A percentile compares a stretch with the other conserved stretches of the same genome.
Conservation (phyloP, 2,329 filamentous ascomycete species). For the Cladosporium colombiae region DNA sequence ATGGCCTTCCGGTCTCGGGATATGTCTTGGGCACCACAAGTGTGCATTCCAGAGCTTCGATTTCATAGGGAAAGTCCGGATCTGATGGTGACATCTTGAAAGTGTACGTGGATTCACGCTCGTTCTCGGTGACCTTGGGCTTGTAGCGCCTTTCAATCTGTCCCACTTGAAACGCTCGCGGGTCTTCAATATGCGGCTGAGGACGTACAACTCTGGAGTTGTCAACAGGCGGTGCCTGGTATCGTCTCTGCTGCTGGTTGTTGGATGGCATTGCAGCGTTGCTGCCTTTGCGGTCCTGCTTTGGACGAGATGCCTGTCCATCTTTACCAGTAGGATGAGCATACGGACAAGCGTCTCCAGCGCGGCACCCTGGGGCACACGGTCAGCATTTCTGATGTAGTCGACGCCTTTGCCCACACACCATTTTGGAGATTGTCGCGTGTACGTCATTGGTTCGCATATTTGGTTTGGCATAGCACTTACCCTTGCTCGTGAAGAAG, state of each 20-base stretch:
- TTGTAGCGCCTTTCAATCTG: conserved; percentile 70
- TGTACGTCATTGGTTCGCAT: neutral
- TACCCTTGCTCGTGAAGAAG: conserved; percentile 40
- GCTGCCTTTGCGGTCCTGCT: conserved; percentile 11
- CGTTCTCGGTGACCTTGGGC: conserved; percentile 48
- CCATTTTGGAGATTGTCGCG: neutral
- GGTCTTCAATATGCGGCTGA: conserved; percentile 64
- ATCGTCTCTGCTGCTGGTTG: conserved; percentile 24
- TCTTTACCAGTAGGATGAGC: neutral
- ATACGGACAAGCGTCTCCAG: conserved; percentile 53
- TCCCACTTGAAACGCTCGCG: conserved; percentile 71
- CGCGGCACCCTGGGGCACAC: conserved; percentile 49
- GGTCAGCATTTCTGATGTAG: neutral
- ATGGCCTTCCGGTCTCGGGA: conserved; percentile 57
- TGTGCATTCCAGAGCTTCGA: conserved; percentile 67
- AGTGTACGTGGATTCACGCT: conserved; percentile 58
- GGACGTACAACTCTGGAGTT: conserved; percentile 60
- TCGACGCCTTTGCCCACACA: neutral
- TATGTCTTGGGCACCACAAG: conserved; percentile 66
- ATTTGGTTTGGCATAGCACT: neutral
- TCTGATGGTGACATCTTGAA: conserved; percentile 74
- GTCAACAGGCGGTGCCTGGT: conserved; percentile 38
- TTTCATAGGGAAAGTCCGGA: conserved; percentile 79
- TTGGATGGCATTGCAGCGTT: conserved; percentile 23
- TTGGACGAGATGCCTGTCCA: neutral